Percentiles rank a stretch among this genome's conserved stretches.
phyloP scores from a whole-genome alignment of 2,329 filamentous ascomycete genomes.

The Elsinoe arachidis region DNA sequence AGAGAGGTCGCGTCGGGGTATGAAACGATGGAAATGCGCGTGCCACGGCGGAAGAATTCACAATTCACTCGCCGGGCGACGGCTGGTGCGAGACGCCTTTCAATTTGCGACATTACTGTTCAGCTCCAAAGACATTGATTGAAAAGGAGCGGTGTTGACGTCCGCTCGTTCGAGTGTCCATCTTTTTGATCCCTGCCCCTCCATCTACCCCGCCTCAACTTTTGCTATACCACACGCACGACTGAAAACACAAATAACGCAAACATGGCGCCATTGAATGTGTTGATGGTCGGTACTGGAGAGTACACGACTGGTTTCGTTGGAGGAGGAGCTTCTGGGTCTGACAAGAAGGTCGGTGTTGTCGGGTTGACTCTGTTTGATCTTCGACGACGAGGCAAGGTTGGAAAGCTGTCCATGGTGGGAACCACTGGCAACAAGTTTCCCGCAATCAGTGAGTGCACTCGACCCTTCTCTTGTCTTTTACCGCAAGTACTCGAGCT shows the following conservation, averaged over 20 bases:
- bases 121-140: neutral
- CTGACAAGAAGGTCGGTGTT: conserved; percentile 94
- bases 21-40: neutral
- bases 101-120: neutral
- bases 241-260: neutral
- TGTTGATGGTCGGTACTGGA: conserved; percentile 66
- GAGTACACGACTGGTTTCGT: conserved; percentile 97
- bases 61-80: neutral
- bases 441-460: conserved; percentile 69
- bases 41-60: conserved; percentile 11
- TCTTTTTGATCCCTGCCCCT: neutral
- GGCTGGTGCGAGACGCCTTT: neutral
- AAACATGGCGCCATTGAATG: conserved; percentile 41
- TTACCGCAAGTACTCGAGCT: neutral
- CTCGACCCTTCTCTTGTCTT: neutral
- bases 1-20: neutral
- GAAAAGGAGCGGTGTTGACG: neutral
- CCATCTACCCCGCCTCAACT: conserved; percentile 1
- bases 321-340: conserved; percentile 69
- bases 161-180: neutral
- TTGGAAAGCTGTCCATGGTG: conserved; percentile 77
- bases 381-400: conserved; percentile 78
- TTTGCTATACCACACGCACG: neutral
- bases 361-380: conserved; percentile 87
- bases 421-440: conserved; percentile 84